These are phyloP conservation scores for Phalaenopsis equestris DNA, from an alignment of 106 monocot genomes.

Conservation along the genomic window DNA sequence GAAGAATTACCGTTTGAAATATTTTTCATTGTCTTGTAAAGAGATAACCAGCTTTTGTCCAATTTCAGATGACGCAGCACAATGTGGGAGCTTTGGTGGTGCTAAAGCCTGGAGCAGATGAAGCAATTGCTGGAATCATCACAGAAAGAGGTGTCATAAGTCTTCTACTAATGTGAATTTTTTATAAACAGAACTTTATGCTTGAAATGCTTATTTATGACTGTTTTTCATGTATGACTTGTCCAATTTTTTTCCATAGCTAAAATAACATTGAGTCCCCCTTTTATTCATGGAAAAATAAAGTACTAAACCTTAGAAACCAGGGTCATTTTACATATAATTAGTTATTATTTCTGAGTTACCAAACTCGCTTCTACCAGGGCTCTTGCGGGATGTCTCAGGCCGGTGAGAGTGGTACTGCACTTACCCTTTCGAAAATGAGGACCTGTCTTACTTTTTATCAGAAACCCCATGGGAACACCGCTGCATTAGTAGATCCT, in stretches of 20 bases:
- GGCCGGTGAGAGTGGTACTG: too few relatives aligned
- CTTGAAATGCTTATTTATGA: neutral
- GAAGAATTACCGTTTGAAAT: neutral
- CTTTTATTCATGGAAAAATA: neutral
- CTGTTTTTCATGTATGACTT: neutral
- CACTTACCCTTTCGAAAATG: neutral
- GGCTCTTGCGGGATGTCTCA: neutral
- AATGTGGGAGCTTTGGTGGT: slow-evolving; percentile 96
- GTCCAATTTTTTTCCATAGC: neutral
- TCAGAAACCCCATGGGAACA: neutral
- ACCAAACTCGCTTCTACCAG: neutral
- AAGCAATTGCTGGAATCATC: slow-evolving; percentile 85
- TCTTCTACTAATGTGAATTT: neutral
- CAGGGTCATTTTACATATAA: neutral
- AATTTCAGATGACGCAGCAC: slow-evolving; percentile 87
- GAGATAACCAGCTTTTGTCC: neutral
- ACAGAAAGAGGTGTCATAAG: slow-evolving; percentile 79
- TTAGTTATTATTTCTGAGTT: neutral
- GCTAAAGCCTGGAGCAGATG: slow-evolving; percentile 65
- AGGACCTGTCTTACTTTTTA: neutral
- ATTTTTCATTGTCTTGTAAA: neutral
- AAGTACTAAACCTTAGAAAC: neutral
- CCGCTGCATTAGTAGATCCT: neutral
- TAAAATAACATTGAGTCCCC: neutral
- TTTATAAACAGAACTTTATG: neutral